Conservation (phyloP, 2,329 filamentous ascomycete genomes). For the Alternaria solani region DNA sequence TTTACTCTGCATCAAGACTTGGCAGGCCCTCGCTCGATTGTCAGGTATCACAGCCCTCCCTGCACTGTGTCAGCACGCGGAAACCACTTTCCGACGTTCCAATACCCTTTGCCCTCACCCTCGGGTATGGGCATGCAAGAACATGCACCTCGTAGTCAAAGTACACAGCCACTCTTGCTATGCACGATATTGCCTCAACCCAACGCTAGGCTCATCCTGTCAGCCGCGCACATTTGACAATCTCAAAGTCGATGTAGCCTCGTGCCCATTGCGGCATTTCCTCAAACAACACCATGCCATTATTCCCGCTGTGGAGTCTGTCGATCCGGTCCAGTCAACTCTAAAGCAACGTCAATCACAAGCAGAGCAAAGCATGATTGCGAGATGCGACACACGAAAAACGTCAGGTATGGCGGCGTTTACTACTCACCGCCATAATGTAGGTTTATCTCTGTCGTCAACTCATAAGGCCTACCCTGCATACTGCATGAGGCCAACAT, state of each 20-base stretch:
- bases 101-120: not conserved
- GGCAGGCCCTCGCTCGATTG: constrained; percentile 1
- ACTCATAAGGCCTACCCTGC: constrained; percentile 9
- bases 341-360: constrained; percentile 28
- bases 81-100: constrained; percentile 8
- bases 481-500: constrained; percentile 9
- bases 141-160: constrained; percentile 10
- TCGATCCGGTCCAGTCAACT: constrained; percentile 25
- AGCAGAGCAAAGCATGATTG: constrained; percentile 8
- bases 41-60: not conserved
- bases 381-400: constrained; percentile 3
- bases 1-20: constrained; percentile 26
- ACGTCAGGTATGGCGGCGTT: not conserved
- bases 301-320: constrained; percentile 21
- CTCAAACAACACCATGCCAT: constrained; percentile 17
- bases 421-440: constrained; percentile 11
- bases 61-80: constrained; percentile 16
- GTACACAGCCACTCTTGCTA: constrained; percentile 11
- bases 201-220: constrained; percentile 2
- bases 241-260: not conserved
- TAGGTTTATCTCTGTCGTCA: constrained; percentile 11
- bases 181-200: constrained; percentile 5
- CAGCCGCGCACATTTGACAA: constrained; percentile 4
- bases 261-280: constrained; percentile 18
- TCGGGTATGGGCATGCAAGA: constrained; percentile 7